Conservation (phyloP, 331 rosid genomes). For the Stylosanthes scabra region DNA sequence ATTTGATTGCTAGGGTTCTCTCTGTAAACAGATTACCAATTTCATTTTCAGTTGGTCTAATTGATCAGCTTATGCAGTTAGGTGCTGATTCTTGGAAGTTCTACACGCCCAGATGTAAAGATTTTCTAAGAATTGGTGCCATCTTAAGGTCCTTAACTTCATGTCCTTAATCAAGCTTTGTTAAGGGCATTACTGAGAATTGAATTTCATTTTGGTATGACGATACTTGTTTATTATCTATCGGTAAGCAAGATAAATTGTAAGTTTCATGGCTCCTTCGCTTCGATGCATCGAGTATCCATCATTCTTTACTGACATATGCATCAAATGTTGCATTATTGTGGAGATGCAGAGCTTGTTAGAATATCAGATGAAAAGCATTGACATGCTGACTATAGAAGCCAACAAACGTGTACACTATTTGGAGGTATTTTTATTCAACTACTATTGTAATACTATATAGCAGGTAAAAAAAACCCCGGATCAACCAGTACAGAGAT, state of each 20-base stretch:
- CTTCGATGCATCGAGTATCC: not conserved
- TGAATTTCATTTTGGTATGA: not conserved
- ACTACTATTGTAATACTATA: not conserved
- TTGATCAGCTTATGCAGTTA: not conserved
- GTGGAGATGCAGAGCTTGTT: conserved; percentile 7
- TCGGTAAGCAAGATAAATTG: conserved; percentile 12
- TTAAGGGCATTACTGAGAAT: not conserved
- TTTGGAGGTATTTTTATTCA: not conserved
- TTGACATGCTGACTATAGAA: conserved; percentile 14
- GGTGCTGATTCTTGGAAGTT: conserved; percentile 1
- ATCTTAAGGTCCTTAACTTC: not conserved
- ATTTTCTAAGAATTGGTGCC: not conserved
- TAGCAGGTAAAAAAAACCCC: not conserved
- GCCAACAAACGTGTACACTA: not conserved
- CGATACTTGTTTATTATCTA: not conserved
- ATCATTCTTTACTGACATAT: not conserved
- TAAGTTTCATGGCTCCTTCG: not conserved
- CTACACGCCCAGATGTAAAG: not conserved
- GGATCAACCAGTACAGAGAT: not conserved
- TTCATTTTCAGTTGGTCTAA: conserved; percentile 2
- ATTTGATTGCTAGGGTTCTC: not conserved
- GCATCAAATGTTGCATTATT: not conserved
- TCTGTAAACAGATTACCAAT: conserved; percentile 1
- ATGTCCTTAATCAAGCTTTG: not conserved
- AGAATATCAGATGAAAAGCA: conserved; percentile 2